These are phyloP conservation scores for Artemisia annua DNA, from an alignment of 129 eudicot genomes.

Conservation along the genomic window DNA sequence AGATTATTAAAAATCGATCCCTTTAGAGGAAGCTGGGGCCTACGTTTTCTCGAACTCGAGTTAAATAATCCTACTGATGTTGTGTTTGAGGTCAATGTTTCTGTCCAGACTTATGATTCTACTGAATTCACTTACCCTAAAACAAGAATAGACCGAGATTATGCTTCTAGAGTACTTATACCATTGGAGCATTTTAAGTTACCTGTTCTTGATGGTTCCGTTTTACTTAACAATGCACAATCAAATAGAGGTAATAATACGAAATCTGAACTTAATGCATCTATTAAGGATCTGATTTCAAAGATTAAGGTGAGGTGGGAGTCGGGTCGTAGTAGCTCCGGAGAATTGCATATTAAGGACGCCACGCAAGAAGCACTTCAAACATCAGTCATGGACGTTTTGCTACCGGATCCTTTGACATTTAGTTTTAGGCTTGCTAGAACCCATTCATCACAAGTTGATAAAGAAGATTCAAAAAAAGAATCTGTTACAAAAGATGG, in stretches of 20 bases:
- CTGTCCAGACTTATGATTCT: constrained; percentile 50
- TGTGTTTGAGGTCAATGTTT: constrained; percentile 77
- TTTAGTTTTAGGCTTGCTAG: constrained; percentile 72
- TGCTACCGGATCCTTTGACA: constrained; percentile 95
- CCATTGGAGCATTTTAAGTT: constrained; percentile 92
- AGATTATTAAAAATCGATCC: constrained; percentile 77
- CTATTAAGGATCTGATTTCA: constrained; percentile 75
- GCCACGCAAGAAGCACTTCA: constrained; percentile 90
- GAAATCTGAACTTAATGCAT: constrained; percentile 76
- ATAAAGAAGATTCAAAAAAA: not conserved
- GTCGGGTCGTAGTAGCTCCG: constrained; percentile 89
- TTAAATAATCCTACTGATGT: constrained; percentile 87
- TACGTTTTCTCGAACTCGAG: constrained; percentile 89
- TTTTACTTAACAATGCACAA: constrained; percentile 51
- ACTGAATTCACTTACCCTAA: constrained; percentile 66
- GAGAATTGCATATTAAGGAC: constrained; percentile 87
- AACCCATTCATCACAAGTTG: constrained; percentile 11
- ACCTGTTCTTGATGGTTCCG: constrained; percentile 83
- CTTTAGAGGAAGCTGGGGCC: constrained; percentile 95
- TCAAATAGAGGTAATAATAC: constrained; percentile 43
- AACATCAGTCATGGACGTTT: constrained; percentile 88
- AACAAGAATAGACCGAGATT: constrained; percentile 88
- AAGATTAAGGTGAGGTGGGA: constrained; percentile 92
- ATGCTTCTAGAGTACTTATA: constrained; percentile 82
- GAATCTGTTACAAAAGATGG: constrained; percentile 18